Percentiles rank a stretch among this genome's conserved stretches.
Conservation (phyloP, 176 grass and related monocot genomes). For the Oryza meridionalis region DNA sequence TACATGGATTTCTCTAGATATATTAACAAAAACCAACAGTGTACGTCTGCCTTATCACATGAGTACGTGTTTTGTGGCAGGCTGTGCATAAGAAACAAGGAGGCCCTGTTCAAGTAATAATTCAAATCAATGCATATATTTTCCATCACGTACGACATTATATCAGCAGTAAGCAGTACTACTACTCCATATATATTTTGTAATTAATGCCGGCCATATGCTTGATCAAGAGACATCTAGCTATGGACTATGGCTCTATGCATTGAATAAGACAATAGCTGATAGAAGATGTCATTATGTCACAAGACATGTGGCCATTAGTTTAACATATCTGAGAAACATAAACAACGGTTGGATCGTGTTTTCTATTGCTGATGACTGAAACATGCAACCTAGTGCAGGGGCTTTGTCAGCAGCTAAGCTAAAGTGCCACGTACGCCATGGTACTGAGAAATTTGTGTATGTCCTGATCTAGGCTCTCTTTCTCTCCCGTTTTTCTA, state of each 20-base stretch:
- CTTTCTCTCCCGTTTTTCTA: constrained; percentile 5
- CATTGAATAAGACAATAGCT: constrained; percentile 1
- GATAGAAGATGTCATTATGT: constrained; percentile 25
- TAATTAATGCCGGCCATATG: constrained; percentile 36
- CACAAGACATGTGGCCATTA: constrained; percentile 39
- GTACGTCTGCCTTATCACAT: constrained; percentile 6
- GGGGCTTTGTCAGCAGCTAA: constrained; percentile 29
- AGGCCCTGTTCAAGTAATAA: not conserved
- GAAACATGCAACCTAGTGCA: not conserved
- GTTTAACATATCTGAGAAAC: constrained; percentile 41
- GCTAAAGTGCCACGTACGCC: not conserved
- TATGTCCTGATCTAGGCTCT: constrained; percentile 23
- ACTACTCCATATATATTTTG: constrained; percentile 25
- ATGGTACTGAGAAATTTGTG: not conserved
- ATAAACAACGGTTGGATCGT: constrained; percentile 32
- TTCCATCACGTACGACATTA: not conserved
- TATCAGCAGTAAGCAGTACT: not conserved
- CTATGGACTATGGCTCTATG: not conserved
- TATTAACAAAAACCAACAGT: constrained; percentile 32
- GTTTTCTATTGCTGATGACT: constrained; percentile 44
- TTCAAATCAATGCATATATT: constrained; percentile 33
- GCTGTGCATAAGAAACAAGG: constrained; percentile 24
- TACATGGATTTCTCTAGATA: constrained; percentile 8
- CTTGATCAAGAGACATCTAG: not conserved
- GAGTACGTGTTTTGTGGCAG: not conserved